phyloP scores from a whole-genome alignment of 179 eudicot species.

The Beta macrorhiza region DNA sequence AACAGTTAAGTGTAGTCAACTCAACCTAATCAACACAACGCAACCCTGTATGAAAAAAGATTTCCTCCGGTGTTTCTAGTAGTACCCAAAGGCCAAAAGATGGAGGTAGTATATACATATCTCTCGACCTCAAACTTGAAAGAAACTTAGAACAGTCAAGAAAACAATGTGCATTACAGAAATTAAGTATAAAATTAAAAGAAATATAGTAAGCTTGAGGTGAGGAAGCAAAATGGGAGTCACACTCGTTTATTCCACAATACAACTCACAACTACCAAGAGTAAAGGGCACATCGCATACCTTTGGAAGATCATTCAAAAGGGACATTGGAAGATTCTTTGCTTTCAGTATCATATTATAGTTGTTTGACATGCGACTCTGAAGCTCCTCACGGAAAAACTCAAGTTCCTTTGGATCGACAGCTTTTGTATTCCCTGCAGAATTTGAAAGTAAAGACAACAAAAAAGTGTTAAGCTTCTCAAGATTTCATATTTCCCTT shows the following conservation, averaged over 20 bases:
- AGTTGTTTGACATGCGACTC: constrained; percentile 62
- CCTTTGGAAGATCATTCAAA: constrained; percentile 86
- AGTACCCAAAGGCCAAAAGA: too few species aligned
- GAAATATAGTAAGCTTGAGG: not conserved
- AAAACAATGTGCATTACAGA: not conserved
- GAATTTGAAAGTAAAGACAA: not conserved
- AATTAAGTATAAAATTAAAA: too few species aligned
- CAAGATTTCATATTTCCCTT: not conserved
- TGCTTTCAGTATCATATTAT: constrained; percentile 73
- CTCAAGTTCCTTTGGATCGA: constrained; percentile 69
- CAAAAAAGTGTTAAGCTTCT: not conserved
- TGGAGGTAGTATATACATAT: too few species aligned
- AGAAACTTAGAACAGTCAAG: not conserved
- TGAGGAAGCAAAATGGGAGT: too few species aligned
- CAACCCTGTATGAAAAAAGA: too few species aligned
- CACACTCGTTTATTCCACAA: not conserved
- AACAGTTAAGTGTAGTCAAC: not conserved
- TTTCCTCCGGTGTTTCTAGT: too few species aligned
- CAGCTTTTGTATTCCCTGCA: constrained; percentile 70
- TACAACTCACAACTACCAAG: not conserved
- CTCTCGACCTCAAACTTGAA: constrained; percentile 4
- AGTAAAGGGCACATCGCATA: constrained; percentile 15
- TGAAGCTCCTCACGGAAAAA: constrained; percentile 75
- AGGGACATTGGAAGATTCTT: constrained; percentile 92
- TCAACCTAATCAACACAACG: not conserved